Evolutionary conservation across 1,139 yeast species (phyloP), one percentile per base, ranked within the genome.

Genomic region (Schizosaccharomyces versatilis): DNA sequence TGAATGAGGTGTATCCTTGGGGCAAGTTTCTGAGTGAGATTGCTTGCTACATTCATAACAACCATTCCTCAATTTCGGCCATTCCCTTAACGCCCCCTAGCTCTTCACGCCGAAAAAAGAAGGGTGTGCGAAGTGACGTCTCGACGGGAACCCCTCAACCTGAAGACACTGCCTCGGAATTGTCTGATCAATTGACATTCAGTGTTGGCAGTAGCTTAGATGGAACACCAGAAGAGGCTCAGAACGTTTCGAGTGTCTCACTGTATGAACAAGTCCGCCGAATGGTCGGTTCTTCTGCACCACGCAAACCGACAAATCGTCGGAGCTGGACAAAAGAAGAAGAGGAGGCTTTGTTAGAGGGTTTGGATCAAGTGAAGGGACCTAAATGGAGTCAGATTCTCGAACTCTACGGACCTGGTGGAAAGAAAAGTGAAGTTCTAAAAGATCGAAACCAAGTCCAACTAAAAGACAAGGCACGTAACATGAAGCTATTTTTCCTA

Each of bases 381-480:
- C 52, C 52, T 7, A 36, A 38, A 10, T 49, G 52, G 52, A 49
- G 42, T 17, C 52, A 49, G 36, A 49, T 49, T 49, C 68, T 86
- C 53, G 95, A 84, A 62, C 70, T 82, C 36, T 84, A 83, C 65
- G 98, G 98, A 0, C 82, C 94, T 7, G 97, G 96, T 7, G 98
- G 98, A 3, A 76, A 81, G 52, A 74, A 83, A 36, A 76, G 84
- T 74, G 81, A 81, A 60, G 85, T 81, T 65, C 69, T 86, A 58
- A 83, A 85, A 51, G 62, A 65, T 41, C 70, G 69, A 0, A 56
- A 65, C 17, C 68, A 84, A 6, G 77, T 88, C 5, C 97, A 97
- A 0, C 78, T 74, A 2, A 88, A 84, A 65, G 98, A 90, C 65
- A 90, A 90, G 65, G 97, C 97, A 0, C 75, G 97, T 60, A 90